A percentile compares a stretch with the other conserved stretches of the same genome.
Conservation (phyloP, 805 yeast genomes). For the Dipodascus albidus region DNA sequence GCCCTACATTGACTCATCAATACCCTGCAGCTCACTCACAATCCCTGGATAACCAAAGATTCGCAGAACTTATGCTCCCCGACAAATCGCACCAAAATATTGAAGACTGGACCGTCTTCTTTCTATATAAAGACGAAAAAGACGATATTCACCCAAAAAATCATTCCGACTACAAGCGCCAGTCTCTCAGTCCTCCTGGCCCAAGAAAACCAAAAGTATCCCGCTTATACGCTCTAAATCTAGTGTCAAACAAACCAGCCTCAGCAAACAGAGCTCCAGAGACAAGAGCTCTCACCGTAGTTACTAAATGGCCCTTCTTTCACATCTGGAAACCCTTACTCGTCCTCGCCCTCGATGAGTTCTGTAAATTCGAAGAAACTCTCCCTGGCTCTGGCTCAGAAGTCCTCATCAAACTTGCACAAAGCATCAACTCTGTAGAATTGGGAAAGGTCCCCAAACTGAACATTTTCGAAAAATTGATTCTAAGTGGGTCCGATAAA, state of each 20-base stretch:
- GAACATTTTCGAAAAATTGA: conserved; percentile 17
- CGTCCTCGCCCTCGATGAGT: conserved; percentile 39
- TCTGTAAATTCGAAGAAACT: conserved; percentile 21
- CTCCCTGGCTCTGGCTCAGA: conserved; percentile 10
- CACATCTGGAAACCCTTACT: conserved; percentile 49
- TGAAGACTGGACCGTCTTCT: conserved; percentile 45
- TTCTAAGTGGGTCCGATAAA: conserved; percentile 18
- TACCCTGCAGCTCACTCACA: conserved; percentile 31
- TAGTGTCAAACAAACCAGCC: conserved; percentile 39
- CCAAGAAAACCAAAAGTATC: conserved; percentile 26
- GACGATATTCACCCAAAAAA: conserved; percentile 19
- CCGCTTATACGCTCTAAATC: conserved; percentile 43
- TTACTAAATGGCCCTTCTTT: conserved; percentile 42
- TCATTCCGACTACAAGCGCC: conserved; percentile 7
- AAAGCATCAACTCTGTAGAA: conserved; percentile 21
- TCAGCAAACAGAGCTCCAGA: conserved; percentile 23
- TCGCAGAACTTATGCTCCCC: conserved; percentile 50
- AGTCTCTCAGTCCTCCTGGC: conserved; percentile 2
- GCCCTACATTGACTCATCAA: conserved; percentile 54
- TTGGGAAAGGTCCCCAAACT: conserved; percentile 20
- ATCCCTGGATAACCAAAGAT: conserved; percentile 16
- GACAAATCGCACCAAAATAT: conserved; percentile 44
- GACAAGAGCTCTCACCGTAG: conserved; percentile 45
- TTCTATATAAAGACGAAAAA: conserved; percentile 24
- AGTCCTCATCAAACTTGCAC: conserved; percentile 18